Conservation (phyloP, 768 basidiomycete genomes). For the Neoboletus magnificus region DNA sequence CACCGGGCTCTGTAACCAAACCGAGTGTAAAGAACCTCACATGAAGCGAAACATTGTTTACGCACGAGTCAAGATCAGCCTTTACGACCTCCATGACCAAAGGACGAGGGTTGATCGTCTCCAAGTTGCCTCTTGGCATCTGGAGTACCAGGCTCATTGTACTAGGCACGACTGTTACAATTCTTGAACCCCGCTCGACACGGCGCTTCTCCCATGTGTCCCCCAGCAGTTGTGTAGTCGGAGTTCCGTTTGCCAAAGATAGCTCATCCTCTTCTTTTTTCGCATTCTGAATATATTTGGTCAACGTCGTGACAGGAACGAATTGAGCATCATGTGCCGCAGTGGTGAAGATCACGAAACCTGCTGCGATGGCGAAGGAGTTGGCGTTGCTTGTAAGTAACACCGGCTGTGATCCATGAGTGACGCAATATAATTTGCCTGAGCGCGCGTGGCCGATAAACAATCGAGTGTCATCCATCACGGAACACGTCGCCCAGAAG, state of each 20-base stretch:
- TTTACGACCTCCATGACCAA: constrained; percentile 84
- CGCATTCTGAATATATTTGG: constrained; percentile 16
- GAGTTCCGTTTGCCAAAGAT: constrained; percentile 26
- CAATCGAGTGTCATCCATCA: constrained; percentile 23
- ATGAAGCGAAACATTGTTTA: not conserved
- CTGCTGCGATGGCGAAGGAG: constrained; percentile 70
- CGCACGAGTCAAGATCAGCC: constrained; percentile 63
- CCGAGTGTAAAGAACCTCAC: not conserved
- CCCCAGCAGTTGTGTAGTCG: constrained; percentile 2
- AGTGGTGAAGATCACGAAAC: constrained; percentile 83
- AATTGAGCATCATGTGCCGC: constrained; percentile 79
- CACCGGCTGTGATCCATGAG: constrained; percentile 25
- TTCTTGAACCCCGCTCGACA: constrained; percentile 85
- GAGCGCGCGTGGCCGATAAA: constrained; percentile 64
- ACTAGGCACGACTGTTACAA: constrained; percentile 85
- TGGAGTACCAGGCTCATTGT: constrained; percentile 89
- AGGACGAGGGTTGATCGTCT: constrained; percentile 91
- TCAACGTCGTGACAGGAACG: constrained; percentile 39
- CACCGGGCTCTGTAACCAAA: constrained; percentile 57
- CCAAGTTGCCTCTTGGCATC: constrained; percentile 96
- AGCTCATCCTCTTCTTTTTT: constrained; percentile 10
- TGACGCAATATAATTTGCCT: constrained; percentile 60
- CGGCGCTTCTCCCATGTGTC: constrained; percentile 67
- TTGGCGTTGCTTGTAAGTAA: constrained; percentile 54
- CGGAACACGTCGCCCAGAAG: constrained; percentile 37